Evolutionary conservation across 139 green algal genomes (phyloP).

Genomic region (Volvox africanus): DNA sequence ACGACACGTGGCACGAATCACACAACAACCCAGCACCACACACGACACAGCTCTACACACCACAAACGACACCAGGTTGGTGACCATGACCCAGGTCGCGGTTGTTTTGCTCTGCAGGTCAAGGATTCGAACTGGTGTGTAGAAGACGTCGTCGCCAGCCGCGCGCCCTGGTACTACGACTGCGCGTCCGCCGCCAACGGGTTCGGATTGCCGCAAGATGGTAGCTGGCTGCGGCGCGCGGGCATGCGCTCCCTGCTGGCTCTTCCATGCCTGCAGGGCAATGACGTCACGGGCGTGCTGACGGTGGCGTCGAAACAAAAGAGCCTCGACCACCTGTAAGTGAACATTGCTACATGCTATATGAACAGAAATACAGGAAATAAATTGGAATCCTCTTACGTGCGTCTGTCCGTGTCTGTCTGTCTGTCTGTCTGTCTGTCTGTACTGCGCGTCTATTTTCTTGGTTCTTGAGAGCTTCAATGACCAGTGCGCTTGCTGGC

Average conservation of each 20-base stretch:
- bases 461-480: too few species aligned
- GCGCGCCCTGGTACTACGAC: constrained; percentile 46
- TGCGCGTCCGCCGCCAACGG: constrained; percentile 36
- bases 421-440: too few species aligned
- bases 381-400: too few species aligned
- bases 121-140: constrained; percentile 39
- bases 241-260: constrained; percentile 46
- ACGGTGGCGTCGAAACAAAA: constrained; percentile 16
- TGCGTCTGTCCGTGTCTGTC: too few species aligned
- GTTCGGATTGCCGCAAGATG: constrained; percentile 40
- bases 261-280: constrained; percentile 32
- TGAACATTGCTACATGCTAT: not conserved
- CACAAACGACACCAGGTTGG: too few species aligned
- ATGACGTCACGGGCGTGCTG: constrained; percentile 29
- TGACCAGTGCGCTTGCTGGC: too few species aligned
- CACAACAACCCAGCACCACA: too few species aligned
- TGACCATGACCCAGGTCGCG: not conserved
- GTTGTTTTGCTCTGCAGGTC: constrained; percentile 6
- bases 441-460: not conserved
- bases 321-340: constrained; percentile 47
- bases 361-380: too few species aligned
- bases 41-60: too few species aligned
- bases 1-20: too few species aligned
- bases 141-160: constrained; percentile 24
- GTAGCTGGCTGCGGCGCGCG: constrained; percentile 27